Evolutionary conservation across 129 eudicot genomes (phyloP), one percentile per base, ranked within the genome.

Genomic region (Centrapalus pauciflorus): DNA sequence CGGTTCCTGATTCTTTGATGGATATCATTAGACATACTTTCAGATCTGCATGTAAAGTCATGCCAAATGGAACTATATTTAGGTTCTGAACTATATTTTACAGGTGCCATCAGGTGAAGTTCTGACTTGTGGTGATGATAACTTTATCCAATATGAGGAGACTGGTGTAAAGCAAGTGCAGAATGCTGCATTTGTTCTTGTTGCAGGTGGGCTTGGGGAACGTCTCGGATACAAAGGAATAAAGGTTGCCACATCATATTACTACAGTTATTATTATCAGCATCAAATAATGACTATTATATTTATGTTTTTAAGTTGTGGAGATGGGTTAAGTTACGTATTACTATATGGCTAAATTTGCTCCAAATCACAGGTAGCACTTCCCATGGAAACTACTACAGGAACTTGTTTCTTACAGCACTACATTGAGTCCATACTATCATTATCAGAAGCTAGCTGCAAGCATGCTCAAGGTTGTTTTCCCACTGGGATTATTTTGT

Each of bases 161-260:
- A 71, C 81, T 59, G 99, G 99, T 57, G 86, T 93, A 34, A 83
- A 73, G 72, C 84, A 94, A 80, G 93, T 88, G 54, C 76, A 71
- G 68, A 82, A 84, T 46, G 93, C 99, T 77, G 95, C 93, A 57
- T 94, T 94, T 82, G 99, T 94, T 67, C 99, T 94, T 76, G 99
- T 94, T 78, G 99, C 99, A 16, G 99, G 97, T 32, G 99, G 99
- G 69, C 99, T 94, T 51, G 99, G 99, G 23, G 99, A 94, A 62
- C 97, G 99, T 77, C 99, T 94, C 49, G 99, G 99, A 43, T 94
- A 94, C 81, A 89, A 84, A 38, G 99, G 96, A 57, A 89, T 94
- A 41, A 94, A 94, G 95, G 99, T 89, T 68, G 21, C 30, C 60
- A 33, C 41, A 21, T 45, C 56, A 29, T 19, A 12, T 5, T 29